Percentiles rank a stretch among this genome's conserved stretches.
phyloP scores from a whole-genome alignment of 2,329 filamentous ascomycete species.

The Aspergillus ochraceoroseus region DNA sequence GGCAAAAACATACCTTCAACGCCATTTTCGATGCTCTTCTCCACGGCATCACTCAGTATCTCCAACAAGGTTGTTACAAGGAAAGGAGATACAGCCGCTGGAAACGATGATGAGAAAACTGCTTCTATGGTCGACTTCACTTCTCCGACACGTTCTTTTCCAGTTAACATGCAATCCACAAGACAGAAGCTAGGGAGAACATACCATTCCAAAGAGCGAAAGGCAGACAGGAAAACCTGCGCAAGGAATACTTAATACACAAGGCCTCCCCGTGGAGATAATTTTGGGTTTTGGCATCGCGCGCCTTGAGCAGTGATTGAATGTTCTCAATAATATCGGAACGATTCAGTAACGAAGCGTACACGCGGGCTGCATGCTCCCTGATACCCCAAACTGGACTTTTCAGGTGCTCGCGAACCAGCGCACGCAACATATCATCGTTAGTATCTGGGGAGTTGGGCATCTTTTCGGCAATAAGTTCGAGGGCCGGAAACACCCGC shows the following conservation, averaged over 20 bases:
- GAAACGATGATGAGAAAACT: conserved; percentile 27
- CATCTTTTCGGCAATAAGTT: conserved; percentile 44
- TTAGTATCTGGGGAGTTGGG: conserved; percentile 33
- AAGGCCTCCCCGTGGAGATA: conserved; percentile 41
- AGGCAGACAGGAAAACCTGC: conserved; percentile 32
- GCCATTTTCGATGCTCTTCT: conserved; percentile 30
- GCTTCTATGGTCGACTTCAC: conserved; percentile 25
- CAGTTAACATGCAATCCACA: conserved; percentile 10
- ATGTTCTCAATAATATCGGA: conserved; percentile 31
- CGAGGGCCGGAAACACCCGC: conserved; percentile 45
- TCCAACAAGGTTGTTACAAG: conserved; percentile 36
- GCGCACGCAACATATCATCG: conserved; percentile 29
- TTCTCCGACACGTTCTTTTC: conserved; percentile 29
- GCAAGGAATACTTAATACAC: conserved; percentile 38
- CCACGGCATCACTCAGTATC: conserved; percentile 35
- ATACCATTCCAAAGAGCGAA: conserved; percentile 35
- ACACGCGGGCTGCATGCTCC: conserved; percentile 45
- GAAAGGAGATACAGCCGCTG: conserved; percentile 32
- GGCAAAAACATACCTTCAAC: conserved; percentile 28
- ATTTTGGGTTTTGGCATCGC: conserved; percentile 30
- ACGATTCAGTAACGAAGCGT: conserved; percentile 37
- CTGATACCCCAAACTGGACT: conserved; percentile 45
- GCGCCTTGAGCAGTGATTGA: conserved; percentile 23
- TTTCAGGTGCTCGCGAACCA: conserved; percentile 38
- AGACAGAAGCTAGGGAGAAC: background rate